phyloP scores from a whole-genome alignment of 73 alveolate species.

The Halteria grandinella region DNA sequence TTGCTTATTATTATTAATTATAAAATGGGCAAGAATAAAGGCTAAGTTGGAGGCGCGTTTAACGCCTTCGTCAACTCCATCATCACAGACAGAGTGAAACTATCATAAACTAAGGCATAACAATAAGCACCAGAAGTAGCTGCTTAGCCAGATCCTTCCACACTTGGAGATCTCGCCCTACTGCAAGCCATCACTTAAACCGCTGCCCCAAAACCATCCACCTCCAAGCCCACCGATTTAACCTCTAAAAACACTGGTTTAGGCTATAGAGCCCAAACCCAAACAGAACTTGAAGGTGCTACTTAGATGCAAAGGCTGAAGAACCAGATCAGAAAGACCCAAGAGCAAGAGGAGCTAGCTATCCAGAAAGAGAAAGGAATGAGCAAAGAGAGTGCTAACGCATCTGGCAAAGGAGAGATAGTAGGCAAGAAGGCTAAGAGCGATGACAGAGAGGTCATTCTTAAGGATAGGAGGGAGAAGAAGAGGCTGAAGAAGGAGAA shows the following conservation, averaged over 20 bases:
- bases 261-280: constrained; percentile 13
- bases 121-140: no score
- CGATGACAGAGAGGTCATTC: constrained; percentile 1
- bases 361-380: background rate
- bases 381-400: background rate
- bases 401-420: background rate
- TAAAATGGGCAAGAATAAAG: no score
- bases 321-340: constrained; percentile 8
- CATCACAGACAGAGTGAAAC: background rate
- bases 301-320: constrained; percentile 14
- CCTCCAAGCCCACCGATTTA: background rate
- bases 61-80: background rate
- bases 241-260: constrained; percentile 1
- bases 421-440: constrained; percentile 5
- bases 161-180: no score
- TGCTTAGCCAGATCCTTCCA: no score
- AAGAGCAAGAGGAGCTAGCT: background rate
- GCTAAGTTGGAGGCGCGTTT: no score
- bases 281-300: constrained; percentile 1
- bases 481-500: constrained; percentile 35
- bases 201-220: background rate
- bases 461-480: constrained; percentile 16
- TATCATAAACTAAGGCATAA: background rate
- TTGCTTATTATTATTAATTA: no score
- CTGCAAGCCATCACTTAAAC: no score